Evolutionary conservation across 352 stramenopile species (phyloP).

Genomic region (Globisporangium cederbergense): DNA sequence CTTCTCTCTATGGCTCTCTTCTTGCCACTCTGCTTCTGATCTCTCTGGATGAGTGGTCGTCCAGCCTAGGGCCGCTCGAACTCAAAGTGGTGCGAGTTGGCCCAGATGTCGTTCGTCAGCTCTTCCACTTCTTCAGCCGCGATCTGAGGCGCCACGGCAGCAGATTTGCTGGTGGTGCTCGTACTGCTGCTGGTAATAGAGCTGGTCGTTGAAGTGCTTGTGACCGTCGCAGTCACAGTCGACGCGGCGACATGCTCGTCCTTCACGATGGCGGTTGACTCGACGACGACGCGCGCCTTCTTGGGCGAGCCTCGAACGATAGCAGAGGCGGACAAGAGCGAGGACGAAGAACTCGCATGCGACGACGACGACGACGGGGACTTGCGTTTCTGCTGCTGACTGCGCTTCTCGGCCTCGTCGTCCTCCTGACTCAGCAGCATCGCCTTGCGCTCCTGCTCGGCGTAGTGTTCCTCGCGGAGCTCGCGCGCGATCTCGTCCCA

Average conservation of each 20-base stretch:
- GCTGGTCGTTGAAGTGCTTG: neutral
- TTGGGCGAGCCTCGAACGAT: neutral
- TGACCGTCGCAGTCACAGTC: neutral
- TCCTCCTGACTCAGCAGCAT: constrained; percentile 28
- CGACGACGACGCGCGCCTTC: constrained; percentile 16
- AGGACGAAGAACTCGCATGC: constrained; percentile 1
- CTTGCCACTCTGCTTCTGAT: neutral
- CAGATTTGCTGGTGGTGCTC: constrained; percentile 2
- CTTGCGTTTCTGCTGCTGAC: constrained; percentile 25
- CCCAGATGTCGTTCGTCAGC: constrained; percentile 78
- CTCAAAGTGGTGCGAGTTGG: constrained; percentile 75
- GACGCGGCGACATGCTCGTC: neutral
- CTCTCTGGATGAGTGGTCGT: neutral
- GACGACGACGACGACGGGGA: neutral
- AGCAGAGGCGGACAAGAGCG: constrained; percentile 6
- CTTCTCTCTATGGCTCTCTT: neutral
- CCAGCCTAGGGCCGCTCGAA: constrained; percentile 35
- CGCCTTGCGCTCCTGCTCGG: constrained; percentile 22
- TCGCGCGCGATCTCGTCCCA: constrained; percentile 58
- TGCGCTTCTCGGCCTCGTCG: neutral
- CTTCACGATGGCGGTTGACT: neutral
- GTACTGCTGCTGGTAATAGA: constrained; percentile 9
- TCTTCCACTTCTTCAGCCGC: constrained; percentile 52
- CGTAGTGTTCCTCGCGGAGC: constrained; percentile 28
- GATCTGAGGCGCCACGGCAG: constrained; percentile 3